Evolutionary conservation across 257 asterid species (phyloP), one percentile per base, ranked within the genome.

Genomic region (Euphrasia confusa): DNA sequence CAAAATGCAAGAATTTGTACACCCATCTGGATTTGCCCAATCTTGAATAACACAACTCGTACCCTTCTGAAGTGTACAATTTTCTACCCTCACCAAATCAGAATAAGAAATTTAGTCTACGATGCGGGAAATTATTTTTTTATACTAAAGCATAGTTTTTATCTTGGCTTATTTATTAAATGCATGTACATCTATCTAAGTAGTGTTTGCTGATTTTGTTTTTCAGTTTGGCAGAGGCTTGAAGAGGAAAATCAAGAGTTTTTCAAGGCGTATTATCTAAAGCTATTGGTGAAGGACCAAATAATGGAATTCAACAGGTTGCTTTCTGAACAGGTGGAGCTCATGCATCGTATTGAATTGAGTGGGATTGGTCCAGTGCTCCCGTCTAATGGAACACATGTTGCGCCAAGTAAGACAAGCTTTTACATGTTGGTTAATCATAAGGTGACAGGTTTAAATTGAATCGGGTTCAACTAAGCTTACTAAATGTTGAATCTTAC

Each of bases 201-300:
- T 49, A 37, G 55, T 57, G 67, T 47, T 8, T 65, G 18, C 32
- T 65, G 33, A 10, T 18, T 27, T 18, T 54, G 10, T n/a, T 56
- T 71, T 80, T 53, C 84, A 85, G 91, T 88, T 64, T 88, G 91
- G 91, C 85, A 68, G 75, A 69, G 67, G 73, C 84, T 85, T 37
- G 87, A 83, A 66, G 73, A 75, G 57, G 80, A 78, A 68, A 81
- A 84, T 74, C 84, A 42, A 24, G 94, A 79, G 1, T 88, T 84
- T 66, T 84, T 88, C 75, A 71, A 67, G 61, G 87, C 81, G 11
- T 88, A 88, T 66, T 68, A 78, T 64, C 63, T 70, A 42, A 81
- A 75, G 64, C 66, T 88, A 82, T 47, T 61, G 72, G 74, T 79
- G 65, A 81, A 75, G 66, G 83, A 78, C 56, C 96, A 88, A 71